Percentiles rank a stretch among this genome's conserved stretches.
Evolutionary conservation across 257 asterid species (phyloP).

Genomic region (Solanum neorickii): DNA sequence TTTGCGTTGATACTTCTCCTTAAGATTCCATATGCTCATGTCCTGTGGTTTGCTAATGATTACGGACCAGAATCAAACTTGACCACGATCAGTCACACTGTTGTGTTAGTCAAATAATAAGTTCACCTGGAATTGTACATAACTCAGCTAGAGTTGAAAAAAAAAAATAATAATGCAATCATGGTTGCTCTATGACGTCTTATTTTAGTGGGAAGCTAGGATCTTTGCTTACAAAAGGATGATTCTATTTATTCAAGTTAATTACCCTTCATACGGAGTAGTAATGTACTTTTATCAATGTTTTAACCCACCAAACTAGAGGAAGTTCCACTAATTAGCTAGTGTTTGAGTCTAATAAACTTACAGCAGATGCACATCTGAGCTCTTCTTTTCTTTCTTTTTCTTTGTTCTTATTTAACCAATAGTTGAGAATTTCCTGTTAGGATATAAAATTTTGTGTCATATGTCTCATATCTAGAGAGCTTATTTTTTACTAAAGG

Average conservation of each 20-base stretch:
- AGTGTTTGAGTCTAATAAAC: neutral
- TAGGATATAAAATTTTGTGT: neutral
- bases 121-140: neutral
- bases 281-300: neutral
- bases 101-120: neutral
- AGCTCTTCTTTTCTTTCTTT: neutral
- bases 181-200: neutral
- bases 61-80: neutral
- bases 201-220: neutral
- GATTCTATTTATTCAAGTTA: neutral
- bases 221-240: neutral
- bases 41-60: neutral
- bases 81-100: neutral
- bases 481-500: neutral
- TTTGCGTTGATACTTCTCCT: neutral
- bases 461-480: neutral
- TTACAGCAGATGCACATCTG: neutral
- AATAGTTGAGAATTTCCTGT: neutral
- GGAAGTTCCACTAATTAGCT: neutral
- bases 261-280: neutral
- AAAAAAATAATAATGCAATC: neutral
- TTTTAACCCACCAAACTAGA: neutral
- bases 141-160: neutral
- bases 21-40: neutral
- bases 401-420: neutral